Evolutionary conservation across 2,329 filamentous ascomycete genomes (phyloP).

Genomic region (Didymella arachidicola): DNA sequence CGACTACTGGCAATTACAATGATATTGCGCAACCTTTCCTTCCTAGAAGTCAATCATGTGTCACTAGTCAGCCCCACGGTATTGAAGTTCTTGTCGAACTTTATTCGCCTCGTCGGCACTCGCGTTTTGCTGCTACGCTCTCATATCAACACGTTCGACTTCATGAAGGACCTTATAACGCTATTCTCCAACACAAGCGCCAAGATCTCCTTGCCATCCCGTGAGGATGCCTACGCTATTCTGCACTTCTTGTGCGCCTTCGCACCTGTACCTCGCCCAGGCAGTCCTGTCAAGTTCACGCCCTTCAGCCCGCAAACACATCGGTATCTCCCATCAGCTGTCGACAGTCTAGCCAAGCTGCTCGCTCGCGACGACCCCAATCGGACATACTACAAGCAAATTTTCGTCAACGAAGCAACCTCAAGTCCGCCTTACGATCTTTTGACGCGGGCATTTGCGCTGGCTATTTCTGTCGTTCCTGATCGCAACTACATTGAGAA

Average conservation of each 20-base stretch:
- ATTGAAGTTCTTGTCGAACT: slow-evolving; percentile 81
- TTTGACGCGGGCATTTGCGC: slow-evolving; percentile 83
- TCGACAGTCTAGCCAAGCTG: slow-evolving; percentile 90
- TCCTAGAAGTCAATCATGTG: slow-evolving; percentile 77
- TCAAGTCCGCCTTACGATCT: slow-evolving; percentile 75
- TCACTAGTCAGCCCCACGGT: slow-evolving; percentile 78
- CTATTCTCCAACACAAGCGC: slow-evolving; percentile 89
- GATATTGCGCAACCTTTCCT: slow-evolving; percentile 91
- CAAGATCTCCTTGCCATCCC: slow-evolving; percentile 79
- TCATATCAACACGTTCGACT: slow-evolving; percentile 85
- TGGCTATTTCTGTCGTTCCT: slow-evolving; percentile 85
- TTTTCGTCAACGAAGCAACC: slow-evolving; percentile 77
- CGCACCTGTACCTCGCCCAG: slow-evolving; percentile 78
- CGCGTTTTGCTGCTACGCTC: slow-evolving; percentile 85
- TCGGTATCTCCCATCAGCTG: slow-evolving; percentile 85
- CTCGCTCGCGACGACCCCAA: slow-evolving; percentile 94
- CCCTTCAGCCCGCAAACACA: slow-evolving; percentile 82
- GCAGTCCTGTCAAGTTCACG: slow-evolving; percentile 72
- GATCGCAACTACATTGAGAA: slow-evolving; percentile 67
- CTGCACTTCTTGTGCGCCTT: slow-evolving; percentile 92
- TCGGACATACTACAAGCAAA: slow-evolving; percentile 78
- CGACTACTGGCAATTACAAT: slow-evolving; percentile 89
- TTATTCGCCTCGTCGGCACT: slow-evolving; percentile 87
- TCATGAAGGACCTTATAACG: slow-evolving; percentile 94
- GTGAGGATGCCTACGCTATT: slow-evolving; percentile 86